Percentiles rank a stretch among this genome's conserved stretches.
Evolutionary conservation across 1,284 basidiomycete genomes (phyloP).

Genomic region (Apiotrichum laibachii): DNA sequence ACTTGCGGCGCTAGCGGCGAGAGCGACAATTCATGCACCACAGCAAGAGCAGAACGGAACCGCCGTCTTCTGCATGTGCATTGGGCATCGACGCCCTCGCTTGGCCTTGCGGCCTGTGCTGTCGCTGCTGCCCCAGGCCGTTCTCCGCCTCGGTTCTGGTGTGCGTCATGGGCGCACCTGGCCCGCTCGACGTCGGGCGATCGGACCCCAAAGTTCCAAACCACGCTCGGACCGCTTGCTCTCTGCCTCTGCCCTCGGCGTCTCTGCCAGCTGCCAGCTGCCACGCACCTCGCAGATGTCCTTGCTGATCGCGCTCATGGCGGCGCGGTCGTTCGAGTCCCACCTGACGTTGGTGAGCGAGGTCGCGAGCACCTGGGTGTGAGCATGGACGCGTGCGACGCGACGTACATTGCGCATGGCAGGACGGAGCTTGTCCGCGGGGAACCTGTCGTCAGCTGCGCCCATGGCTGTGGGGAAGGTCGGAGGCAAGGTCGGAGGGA

Average conservation of each 20-base stretch:
- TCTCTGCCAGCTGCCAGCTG: too few species aligned
- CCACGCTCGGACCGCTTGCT: too few species aligned
- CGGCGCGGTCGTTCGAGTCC: constrained; percentile 34
- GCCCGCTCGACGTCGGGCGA: too few species aligned
- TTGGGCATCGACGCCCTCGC: too few species aligned
- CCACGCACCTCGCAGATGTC: constrained; percentile 44
- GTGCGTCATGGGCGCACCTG: too few species aligned
- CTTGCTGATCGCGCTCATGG: constrained; percentile 36
- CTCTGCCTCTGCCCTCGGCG: too few species aligned
- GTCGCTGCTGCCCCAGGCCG: too few species aligned
- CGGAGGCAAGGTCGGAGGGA: neutral
- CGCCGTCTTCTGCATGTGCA: too few species aligned
- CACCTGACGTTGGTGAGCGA: constrained; percentile 31
- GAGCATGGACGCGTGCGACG: constrained; percentile 12
- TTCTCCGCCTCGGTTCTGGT: too few species aligned
- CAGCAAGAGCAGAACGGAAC: too few species aligned
- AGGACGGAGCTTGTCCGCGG: constrained; percentile 37
- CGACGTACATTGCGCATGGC: constrained; percentile 32
- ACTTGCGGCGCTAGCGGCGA: neutral
- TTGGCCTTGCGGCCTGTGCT: too few species aligned
- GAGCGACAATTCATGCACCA: neutral
- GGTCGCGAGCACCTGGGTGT: constrained; percentile 28
- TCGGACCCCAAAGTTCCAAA: too few species aligned
- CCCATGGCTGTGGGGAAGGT: neutral
- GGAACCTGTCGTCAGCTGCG: constrained; percentile 26